These are phyloP conservation scores for Cicer chorassanicum DNA, from an alignment of 306 rosid genomes.

Conservation along the genomic window DNA sequence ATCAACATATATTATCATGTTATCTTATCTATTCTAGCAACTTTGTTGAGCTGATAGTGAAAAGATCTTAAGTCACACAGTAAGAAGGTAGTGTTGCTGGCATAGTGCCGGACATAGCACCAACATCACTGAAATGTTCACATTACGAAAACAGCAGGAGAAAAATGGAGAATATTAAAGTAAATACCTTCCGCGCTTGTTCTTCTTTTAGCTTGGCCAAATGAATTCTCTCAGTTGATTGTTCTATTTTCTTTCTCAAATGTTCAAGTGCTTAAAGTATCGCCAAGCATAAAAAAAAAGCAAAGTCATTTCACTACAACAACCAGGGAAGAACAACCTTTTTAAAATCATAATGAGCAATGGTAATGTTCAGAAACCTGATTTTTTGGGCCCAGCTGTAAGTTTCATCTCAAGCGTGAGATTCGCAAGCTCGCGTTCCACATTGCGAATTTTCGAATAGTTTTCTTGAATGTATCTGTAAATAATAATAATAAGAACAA, in stretches of 20 bases:
- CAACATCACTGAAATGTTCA: conserved; percentile 9
- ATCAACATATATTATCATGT: conserved; percentile 6
- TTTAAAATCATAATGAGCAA: conserved; percentile 32
- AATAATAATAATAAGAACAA: neutral
- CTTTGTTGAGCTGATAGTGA: conserved; percentile 16
- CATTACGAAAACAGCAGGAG: conserved; percentile 36
- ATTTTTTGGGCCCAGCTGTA: conserved; percentile 94
- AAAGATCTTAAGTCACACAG: conserved; percentile 29
- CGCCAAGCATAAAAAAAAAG: conserved; percentile 42
- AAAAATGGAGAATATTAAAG: conserved; percentile 30
- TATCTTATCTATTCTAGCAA: conserved; percentile 19
- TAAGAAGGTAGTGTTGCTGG: conserved; percentile 23
- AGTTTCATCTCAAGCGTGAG: conserved; percentile 90
- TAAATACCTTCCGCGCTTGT: conserved; percentile 68
- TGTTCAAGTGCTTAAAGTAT: conserved; percentile 78
- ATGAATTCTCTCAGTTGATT: conserved; percentile 73
- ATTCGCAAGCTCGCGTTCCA: conserved; percentile 80
- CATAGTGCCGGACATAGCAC: conserved; percentile 12
- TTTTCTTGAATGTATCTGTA: conserved; percentile 87
- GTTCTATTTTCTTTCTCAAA: conserved; percentile 89
- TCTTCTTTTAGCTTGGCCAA: conserved; percentile 85
- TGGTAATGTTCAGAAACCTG: conserved; percentile 63
- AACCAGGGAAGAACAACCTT: conserved; percentile 29
- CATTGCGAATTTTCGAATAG: conserved; percentile 89
- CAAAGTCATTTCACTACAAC: conserved; percentile 46